Conservation (phyloP, 257 asterid genomes). For the Plectranthus barbatus region DNA sequence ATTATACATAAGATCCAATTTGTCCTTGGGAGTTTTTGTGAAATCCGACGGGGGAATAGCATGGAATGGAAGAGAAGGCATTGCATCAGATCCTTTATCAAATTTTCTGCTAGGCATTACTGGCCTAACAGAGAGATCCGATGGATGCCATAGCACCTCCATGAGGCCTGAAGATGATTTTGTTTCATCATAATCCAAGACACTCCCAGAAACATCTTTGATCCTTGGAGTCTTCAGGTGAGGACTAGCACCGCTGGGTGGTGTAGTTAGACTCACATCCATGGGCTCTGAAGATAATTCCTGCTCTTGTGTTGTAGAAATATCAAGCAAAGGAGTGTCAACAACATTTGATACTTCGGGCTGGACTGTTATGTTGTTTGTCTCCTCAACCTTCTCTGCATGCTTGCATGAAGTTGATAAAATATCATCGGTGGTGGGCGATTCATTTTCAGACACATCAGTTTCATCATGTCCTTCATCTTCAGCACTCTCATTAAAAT, state of each 20-base stretch:
- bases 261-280: slow-evolving; percentile 50
- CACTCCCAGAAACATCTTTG: slow-evolving; percentile 51
- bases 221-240: slow-evolving; percentile 51
- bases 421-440: slow-evolving; percentile 38
- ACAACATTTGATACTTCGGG: slow-evolving; percentile 34
- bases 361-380: slow-evolving; percentile 29
- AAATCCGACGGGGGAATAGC: slow-evolving; percentile 64
- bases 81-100: slow-evolving; percentile 62
- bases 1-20: slow-evolving; percentile 49
- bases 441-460: slow-evolving; percentile 55
- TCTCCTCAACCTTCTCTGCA: slow-evolving; percentile 44
- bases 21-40: slow-evolving; percentile 67
- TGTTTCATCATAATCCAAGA: slow-evolving; percentile 42
- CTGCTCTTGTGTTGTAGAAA: slow-evolving; percentile 40
- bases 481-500: slow-evolving; percentile 77
- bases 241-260: slow-evolving; percentile 62
- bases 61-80: slow-evolving; percentile 79
- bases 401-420: slow-evolving; percentile 58
- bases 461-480: slow-evolving; percentile 75
- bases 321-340: slow-evolving; percentile 35
- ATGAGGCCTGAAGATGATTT: slow-evolving; percentile 60
- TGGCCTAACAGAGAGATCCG: slow-evolving; percentile 98
- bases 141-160: slow-evolving; percentile 84
- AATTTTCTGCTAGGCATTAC: slow-evolving; percentile 96
- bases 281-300: slow-evolving; percentile 51